Evolutionary conservation across 176 grass and related monocot species (phyloP), one percentile per base, ranked within the genome.

Genomic region (Melocanna baccifera): DNA sequence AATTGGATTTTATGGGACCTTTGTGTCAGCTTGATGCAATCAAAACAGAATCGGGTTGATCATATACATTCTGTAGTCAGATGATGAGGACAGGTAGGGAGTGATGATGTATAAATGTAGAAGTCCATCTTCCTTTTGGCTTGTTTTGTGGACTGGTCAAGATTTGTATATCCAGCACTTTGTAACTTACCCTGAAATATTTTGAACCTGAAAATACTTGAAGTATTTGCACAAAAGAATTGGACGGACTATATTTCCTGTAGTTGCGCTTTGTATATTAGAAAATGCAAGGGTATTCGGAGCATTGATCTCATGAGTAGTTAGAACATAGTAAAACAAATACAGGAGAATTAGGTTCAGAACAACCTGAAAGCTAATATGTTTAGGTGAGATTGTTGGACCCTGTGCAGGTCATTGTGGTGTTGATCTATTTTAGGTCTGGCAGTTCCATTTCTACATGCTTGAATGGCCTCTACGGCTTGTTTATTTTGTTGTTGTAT

Each of bases 181-280:
- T 71, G 57, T 25, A 58, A 19, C 22, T 62, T 76, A 45, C n/a
- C 53, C 40, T 78, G 30, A 53, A 78, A 69, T 40, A 51, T 83
- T 66, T 50, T 69, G 9, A 66, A 68, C 78, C 51, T 70, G 20
- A 83, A 76, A 16, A 87, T 81, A 34, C 20, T 63, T 40, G 19
- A 78, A 51, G 13, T 68, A 6, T 77, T 76, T 36, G 32, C 20
- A 48, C 68, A 32, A 78, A 61, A 87, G 39, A 82, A 77, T 78
- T 53, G 55, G 55, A 62, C 8, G 2, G 19, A 14, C 8, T 13
- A 57, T 2, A 81, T 66, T 75, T 81, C 19, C 1, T 80, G 9
- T 51, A 25, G 1, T 26, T 28, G 26, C 8, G 9, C 51, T 59
- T 29, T 58, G 5, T 61, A 72, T 36, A 9, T 61, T 63, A 73